Evolutionary conservation across 1,284 basidiomycete genomes (phyloP).

Genomic region (Boletus semigastroideus): DNA sequence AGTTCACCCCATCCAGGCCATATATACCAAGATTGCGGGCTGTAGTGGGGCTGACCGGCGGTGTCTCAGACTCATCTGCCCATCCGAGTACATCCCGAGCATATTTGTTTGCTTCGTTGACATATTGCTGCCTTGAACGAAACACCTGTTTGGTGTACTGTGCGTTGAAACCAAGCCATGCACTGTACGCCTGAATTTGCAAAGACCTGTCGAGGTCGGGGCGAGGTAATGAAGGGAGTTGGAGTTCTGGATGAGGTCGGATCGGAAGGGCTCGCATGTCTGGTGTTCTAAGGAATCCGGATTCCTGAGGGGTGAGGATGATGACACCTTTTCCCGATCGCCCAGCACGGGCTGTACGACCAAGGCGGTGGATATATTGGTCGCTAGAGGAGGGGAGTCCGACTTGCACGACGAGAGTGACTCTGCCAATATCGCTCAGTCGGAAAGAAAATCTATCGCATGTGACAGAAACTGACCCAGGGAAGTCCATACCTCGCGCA

Average conservation of each 20-base stretch:
- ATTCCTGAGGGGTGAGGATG: conserved; percentile 55
- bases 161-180: conserved; percentile 64
- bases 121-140: conserved; percentile 45
- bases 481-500: conserved; percentile 88
- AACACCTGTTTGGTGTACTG: conserved; percentile 39
- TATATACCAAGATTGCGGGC: conserved; percentile 63
- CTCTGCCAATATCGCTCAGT: conserved; percentile 35
- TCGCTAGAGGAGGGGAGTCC: conserved; percentile 80
- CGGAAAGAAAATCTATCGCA: conserved; percentile 47
- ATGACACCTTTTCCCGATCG: conserved; percentile 65
- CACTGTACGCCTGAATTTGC: conserved; percentile 54
- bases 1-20: conserved; percentile 47
- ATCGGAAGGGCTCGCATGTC: conserved; percentile 46
- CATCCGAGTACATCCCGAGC: conserved; percentile 45
- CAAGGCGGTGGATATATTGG: conserved; percentile 90
- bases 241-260: conserved; percentile 25
- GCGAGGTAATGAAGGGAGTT: conserved; percentile 27
- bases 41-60: conserved; percentile 49
- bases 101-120: conserved; percentile 45
- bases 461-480: conserved; percentile 53
- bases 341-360: conserved; percentile 85
- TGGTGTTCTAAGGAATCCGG: conserved; percentile 48
- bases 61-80: conserved; percentile 33
- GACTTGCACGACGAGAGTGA: conserved; percentile 60
- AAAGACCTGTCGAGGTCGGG: conserved; percentile 34